Base-by-base conservation (phyloP, 2,329 filamentous ascomycete genomes). In the Pleoardoris graminearum region DNA sequence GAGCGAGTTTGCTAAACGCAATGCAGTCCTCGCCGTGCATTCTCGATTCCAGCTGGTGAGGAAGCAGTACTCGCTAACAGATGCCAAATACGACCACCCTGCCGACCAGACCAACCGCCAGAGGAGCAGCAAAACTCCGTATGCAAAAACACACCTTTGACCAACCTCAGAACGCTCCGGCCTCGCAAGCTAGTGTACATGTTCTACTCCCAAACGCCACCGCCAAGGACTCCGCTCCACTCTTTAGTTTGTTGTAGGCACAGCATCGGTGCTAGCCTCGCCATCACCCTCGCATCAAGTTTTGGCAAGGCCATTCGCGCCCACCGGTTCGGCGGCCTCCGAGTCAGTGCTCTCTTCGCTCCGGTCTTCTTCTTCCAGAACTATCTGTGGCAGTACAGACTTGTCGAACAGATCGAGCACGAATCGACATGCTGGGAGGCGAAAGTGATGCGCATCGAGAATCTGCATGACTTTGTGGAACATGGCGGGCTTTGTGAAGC, bases 341-440 rank as follows among this genome's bases (percentile, higher is more conserved):
- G n/a, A 36, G 33, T 36, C 33, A 17, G 14, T 36, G 33, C 33
- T 36, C 33, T 36, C 33, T 16, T 36, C 33, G 14, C 33, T 36
- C 39, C 38, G 56, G 50, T 23, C 76, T 17, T 89, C 88, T 63
- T 90, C 88, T 46, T 89, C 86, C 52, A 96, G 86, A 11, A 99
- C 89, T 54, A 97, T 89, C 59, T 85, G 84, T 58, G 91, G 82
- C 75, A 97, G 81, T 37, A 97, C 90, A 53, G 84, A 87, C 75
- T 93, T 94, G 67, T 97, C 93, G 66, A 99, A 99, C 19, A 99
- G 77, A 69, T 97, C 94, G 54, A 97, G 86, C 30, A 96, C 89
- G 75, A 96, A 92, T 39, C 93, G 87, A 56, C 93, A 88, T 23
- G 95, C 89, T 1, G 87, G 88, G 2, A 99, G 81, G 19, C 91